Conservation (phyloP, 805 yeast species). For the Metschnikowia santaceciliae region DNA sequence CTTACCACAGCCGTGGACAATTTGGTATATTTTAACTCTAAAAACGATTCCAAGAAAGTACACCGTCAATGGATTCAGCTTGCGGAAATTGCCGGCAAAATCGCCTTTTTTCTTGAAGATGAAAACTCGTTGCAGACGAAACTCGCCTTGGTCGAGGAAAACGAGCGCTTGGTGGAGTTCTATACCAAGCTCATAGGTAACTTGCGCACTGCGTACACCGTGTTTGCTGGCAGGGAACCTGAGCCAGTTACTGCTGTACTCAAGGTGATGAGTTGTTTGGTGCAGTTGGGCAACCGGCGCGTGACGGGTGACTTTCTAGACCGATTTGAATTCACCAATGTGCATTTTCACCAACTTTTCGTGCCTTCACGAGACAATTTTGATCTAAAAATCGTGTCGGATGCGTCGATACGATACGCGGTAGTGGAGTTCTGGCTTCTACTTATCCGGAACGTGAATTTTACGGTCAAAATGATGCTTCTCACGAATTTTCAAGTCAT, state of each 20-base stretch:
- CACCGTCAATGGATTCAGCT: slow-evolving; percentile 25
- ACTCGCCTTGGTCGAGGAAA: slow-evolving; percentile 16
- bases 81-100: slow-evolving; percentile 33
- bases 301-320: slow-evolving; percentile 56
- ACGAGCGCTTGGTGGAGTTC: slow-evolving; percentile 27
- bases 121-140: slow-evolving; percentile 11
- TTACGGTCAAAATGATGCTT: slow-evolving; percentile 62
- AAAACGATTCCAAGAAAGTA: slow-evolving; percentile 51
- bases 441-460: slow-evolving; percentile 42
- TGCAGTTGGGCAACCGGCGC: slow-evolving; percentile 45
- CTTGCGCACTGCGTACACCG: slow-evolving; percentile 62
- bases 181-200: slow-evolving; percentile 51
- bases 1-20: slow-evolving; percentile 32
- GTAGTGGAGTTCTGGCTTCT: slow-evolving; percentile 61
- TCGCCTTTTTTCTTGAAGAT: slow-evolving; percentile 18
- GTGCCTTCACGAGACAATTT: slow-evolving; percentile 47
- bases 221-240: slow-evolving; percentile 55
- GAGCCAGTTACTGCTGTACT: slow-evolving; percentile 59
- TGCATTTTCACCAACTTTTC: slow-evolving; percentile 54
- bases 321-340: slow-evolving; percentile 62
- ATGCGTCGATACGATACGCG: slow-evolving; percentile 49
- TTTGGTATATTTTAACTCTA: slow-evolving; percentile 42
- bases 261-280: slow-evolving; percentile 51
- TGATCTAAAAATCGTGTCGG: slow-evolving; percentile 29
- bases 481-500: slow-evolving; percentile 53